phyloP scores from a whole-genome alignment of 192 early-diverging fungal genomes.

The Backusella mclennaniae region DNA sequence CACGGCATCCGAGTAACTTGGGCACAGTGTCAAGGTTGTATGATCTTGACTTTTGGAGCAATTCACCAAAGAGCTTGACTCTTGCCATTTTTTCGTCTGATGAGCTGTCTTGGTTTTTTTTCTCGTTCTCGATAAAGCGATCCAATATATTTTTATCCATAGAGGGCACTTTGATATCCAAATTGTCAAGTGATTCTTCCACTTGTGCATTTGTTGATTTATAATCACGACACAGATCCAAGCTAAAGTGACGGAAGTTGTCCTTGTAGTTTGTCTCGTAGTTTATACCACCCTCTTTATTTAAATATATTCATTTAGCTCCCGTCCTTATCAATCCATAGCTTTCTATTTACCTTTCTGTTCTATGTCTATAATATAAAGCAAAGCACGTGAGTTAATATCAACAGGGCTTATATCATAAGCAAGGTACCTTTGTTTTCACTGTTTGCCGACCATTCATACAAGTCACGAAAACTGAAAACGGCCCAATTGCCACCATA shows the following conservation, averaged over 20 bases:
- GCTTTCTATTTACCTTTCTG: not conserved
- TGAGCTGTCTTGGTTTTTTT: not conserved
- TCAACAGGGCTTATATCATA: not conserved
- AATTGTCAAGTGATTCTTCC: constrained; percentile 25
- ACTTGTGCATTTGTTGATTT: not conserved
- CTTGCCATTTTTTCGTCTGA: constrained; percentile 19
- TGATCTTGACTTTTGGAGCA: constrained; percentile 50
- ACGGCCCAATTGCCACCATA: constrained; percentile 78
- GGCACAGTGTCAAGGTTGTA: constrained; percentile 72
- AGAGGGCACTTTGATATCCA: constrained; percentile 26
- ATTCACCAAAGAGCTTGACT: constrained; percentile 31
- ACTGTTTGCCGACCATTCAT: constrained; percentile 31
- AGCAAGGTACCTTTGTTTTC: constrained; percentile 10
- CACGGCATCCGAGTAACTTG: constrained; percentile 67
- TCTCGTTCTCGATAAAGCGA: constrained; percentile 21
- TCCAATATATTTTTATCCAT: constrained; percentile 34
- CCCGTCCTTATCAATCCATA: not conserved
- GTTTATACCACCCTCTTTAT: not conserved
- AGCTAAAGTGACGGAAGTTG: constrained; percentile 4
- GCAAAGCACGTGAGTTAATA: too few species aligned
- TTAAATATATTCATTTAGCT: not conserved
- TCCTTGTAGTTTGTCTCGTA: not conserved
- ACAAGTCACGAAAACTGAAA: constrained; percentile 51
- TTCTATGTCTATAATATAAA: not conserved
- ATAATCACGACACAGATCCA: not conserved